phyloP scores from a whole-genome alignment of 208 protist species.

The Strigomonas culicis region DNA sequence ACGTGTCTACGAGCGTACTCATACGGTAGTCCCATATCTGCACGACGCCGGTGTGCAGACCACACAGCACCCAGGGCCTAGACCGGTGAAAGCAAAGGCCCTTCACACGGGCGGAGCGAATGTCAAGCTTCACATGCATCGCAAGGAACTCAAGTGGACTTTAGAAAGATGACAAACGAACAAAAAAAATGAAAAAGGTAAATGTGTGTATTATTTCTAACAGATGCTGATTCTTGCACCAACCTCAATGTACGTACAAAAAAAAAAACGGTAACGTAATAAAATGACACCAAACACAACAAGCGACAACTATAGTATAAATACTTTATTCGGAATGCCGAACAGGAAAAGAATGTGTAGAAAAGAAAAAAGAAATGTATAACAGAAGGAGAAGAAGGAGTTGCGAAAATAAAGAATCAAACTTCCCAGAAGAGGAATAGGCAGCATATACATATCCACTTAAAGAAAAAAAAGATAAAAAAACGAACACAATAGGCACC shows the following conservation, averaged over 20 bases:
- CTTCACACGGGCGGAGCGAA: slow-evolving; percentile 97
- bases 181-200: background rate
- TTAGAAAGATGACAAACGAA: background rate
- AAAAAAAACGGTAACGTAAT: no score
- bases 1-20: slow-evolving; percentile 95
- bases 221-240: no score
- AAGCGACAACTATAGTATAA: background rate
- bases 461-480: slow-evolving; percentile 7
- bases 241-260: no score
- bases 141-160: background rate
- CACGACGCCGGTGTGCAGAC: slow-evolving; percentile 98
- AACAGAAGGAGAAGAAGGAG: background rate
- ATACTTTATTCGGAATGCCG: background rate
- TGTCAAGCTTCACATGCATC: slow-evolving; percentile 97
- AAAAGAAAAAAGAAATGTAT: background rate
- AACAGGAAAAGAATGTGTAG: slow-evolving; percentile 1
- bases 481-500: background rate
- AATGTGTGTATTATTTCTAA: no score
- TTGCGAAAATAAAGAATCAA: background rate
- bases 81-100: slow-evolving; percentile 98
- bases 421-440: background rate
- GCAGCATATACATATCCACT: background rate
- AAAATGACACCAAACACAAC: no score
- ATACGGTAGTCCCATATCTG: slow-evolving; percentile 99
- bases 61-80: slow-evolving; percentile 97